A percentile compares a stretch with the other conserved stretches of the same genome.
These are phyloP conservation scores for Penicillium arizonense DNA, from an alignment of 495 filamentous ascomycete genomes.

Conservation along the genomic window DNA sequence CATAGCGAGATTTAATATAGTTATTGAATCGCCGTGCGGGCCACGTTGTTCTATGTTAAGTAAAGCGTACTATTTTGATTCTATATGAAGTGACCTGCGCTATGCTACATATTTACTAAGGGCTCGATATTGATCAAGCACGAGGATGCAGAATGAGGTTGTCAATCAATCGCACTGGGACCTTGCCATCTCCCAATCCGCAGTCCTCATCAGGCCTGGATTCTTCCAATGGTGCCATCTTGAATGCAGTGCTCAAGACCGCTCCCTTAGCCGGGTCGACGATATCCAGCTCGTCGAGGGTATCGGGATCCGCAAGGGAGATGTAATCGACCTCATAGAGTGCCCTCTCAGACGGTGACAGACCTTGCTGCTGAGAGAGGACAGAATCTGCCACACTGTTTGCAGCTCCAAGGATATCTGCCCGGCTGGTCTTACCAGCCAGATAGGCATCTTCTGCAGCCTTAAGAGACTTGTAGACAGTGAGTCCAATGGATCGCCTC, in stretches of 20 bases:
- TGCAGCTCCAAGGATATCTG: constrained; percentile 67
- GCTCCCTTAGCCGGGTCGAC: constrained; percentile 66
- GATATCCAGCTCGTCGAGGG: constrained; percentile 73
- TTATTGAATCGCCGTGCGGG: no score
- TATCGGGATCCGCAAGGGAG: constrained; percentile 78
- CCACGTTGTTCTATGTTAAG: no score
- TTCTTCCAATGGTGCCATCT: constrained; percentile 79
- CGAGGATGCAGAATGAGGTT: constrained; percentile 74
- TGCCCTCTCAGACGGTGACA: constrained; percentile 61
- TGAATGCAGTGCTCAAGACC: constrained; percentile 85
- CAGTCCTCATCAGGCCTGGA: constrained; percentile 64
- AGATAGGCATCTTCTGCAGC: constrained; percentile 68
- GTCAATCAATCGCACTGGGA: constrained; percentile 86
- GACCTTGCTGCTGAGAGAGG: constrained; percentile 58
- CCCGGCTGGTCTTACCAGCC: constrained; percentile 54
- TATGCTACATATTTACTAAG: not conserved
- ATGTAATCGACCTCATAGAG: constrained; percentile 86
- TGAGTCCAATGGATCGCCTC: constrained; percentile 67
- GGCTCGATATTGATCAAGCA: constrained; percentile 3
- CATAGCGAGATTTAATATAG: no score
- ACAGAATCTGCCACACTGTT: constrained; percentile 47
- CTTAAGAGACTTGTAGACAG: constrained; percentile 64
- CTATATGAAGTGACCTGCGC: not conserved
- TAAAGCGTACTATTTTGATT: not conserved
- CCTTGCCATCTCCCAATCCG: constrained; percentile 65